These are phyloP conservation scores for Botrytis byssoidea DNA, from an alignment of 2,329 filamentous ascomycete species.

Conservation along the genomic window DNA sequence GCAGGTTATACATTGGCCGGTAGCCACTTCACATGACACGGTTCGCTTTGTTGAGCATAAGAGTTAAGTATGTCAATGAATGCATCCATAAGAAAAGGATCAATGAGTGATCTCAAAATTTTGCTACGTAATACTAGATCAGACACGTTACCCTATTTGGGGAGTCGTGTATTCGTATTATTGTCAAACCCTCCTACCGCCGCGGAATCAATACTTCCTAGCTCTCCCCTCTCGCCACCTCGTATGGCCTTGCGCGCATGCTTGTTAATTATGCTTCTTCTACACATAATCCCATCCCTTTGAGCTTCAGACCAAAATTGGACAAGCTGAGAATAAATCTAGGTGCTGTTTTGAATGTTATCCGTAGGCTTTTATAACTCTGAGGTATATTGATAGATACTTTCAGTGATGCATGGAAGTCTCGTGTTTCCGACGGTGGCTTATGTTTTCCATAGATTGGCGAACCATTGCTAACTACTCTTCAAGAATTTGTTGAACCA, in stretches of 20 bases:
- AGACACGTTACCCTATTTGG: background rate
- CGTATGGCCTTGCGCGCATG: background rate
- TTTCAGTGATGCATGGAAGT: background rate
- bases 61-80: background rate
- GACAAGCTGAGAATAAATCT: background rate
- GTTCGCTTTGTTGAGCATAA: background rate
- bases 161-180: background rate
- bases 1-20: background rate
- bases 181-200: background rate
- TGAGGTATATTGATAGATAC: background rate
- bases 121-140: background rate
- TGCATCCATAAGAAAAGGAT: background rate
- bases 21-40: background rate
- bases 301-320: background rate
- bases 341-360: background rate
- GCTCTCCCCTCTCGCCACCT: background rate
- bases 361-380: background rate
- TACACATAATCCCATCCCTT: background rate
- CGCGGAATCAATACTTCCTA: background rate
- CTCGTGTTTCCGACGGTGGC: background rate
- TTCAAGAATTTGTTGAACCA: background rate
- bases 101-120: background rate
- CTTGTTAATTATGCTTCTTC: background rate
- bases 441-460: background rate
- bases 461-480: background rate